phyloP scores from a whole-genome alignment of 2,329 filamentous ascomycete genomes.

The Colletotrichum acutatum region DNA sequence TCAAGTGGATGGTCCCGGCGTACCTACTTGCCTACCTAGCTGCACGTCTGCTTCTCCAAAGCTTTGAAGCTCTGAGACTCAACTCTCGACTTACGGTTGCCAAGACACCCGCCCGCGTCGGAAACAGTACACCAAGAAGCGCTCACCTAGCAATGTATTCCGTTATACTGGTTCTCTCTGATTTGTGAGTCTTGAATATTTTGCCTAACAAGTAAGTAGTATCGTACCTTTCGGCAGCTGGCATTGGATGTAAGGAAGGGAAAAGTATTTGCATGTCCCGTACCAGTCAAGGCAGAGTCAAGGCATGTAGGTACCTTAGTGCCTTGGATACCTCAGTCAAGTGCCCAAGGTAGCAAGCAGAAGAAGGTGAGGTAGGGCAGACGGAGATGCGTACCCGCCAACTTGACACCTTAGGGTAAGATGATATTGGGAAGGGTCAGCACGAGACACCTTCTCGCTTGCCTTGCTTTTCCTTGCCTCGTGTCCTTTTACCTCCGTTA shows the following conservation, averaged over 20 bases:
- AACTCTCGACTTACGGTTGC: not conserved
- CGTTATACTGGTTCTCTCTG: not conserved
- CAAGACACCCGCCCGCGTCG: not conserved
- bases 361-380: not conserved
- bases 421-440: not conserved
- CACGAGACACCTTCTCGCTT: not conserved
- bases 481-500: not conserved
- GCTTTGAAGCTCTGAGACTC: not conserved
- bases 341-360: too few species aligned
- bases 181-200: not conserved
- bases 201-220: not conserved
- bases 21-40: not conserved
- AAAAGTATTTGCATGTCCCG: not conserved
- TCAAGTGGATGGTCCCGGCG: slow-evolving; percentile 1
- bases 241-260: not conserved
- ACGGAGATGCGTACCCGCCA: not conserved
- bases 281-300: not conserved
- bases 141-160: not conserved
- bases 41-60: not conserved
- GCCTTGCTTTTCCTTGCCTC: not conserved
- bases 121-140: not conserved
- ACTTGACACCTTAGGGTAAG: not conserved
- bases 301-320: not conserved
- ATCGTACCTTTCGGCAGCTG: too few species aligned
- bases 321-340: too few species aligned